Base-by-base conservation (phyloP, 225 moss, liverwort and hornwort species). In the Polytrichum commune region DNA sequence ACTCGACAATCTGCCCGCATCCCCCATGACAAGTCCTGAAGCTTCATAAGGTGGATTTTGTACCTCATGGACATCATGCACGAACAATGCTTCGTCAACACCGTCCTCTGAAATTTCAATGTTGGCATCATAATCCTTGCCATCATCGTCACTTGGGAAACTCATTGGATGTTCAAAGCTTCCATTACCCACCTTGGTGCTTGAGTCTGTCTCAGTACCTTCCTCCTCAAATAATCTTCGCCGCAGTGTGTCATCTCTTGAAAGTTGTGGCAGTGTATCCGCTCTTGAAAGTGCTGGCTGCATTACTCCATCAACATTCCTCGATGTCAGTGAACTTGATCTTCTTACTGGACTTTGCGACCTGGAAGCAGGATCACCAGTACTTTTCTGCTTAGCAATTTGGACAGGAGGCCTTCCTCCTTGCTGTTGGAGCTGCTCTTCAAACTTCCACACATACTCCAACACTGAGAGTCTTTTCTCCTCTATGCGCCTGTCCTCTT, bases 391-490 rank as follows among this genome's bases (percentile, higher is more conserved):
- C 63, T 74, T 82, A 60, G 61, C 68, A 74, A 75, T 27, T 27
- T 78, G 86, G 5, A 63, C 22, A 60, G 77, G 69, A 24, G 80
- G 84, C 55, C 75, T 85, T 65, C 75, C 73, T 55, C 69, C 87
- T 60, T 79, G 77, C 19, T 84, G 85, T 23, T 88, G 88, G 65
- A 93, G 88, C 72, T 93, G 90, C 73, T 89, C 89, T 77, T 93
- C 93, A 70, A 93, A 84, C 75, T 90, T 93, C 85, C 69, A 80
- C 20, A 93, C 90, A 60, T 93, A 93, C 77, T 93, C 93, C 69
- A 90, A 58, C 74, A 93, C 93, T 19, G 90, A 93, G 13, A 90
- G 67, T 56, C 83, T 82, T 58, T 89, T 90, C 69, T 90, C 84
- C 74, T 90, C 93, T 65, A 81, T 75, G 5, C 82, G 78, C 73